Conservation (phyloP, 352 stramenopile genomes). For the Phytophthora chlamydospora region DNA sequence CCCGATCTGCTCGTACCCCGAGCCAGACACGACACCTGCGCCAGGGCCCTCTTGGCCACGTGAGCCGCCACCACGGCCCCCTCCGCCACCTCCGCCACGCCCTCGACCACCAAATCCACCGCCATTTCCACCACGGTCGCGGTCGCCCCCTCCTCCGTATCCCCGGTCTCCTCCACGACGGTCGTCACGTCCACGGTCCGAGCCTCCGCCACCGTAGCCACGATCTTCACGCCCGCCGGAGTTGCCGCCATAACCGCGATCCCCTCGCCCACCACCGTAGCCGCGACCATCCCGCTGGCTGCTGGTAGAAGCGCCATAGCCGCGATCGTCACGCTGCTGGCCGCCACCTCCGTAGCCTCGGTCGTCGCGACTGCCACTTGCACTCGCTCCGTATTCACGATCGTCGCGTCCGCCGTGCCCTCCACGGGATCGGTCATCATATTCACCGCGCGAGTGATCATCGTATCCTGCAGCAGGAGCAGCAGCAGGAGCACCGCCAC, state of each 20-base stretch:
- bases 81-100: slow-evolving; percentile 11
- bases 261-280: slow-evolving; percentile 25
- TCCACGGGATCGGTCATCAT: slow-evolving; percentile 26
- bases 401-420: slow-evolving; percentile 27
- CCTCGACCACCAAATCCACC: slow-evolving; percentile 10
- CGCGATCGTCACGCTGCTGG: slow-evolving; percentile 5
- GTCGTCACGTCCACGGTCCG: no score
- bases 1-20: slow-evolving; percentile 58
- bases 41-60: slow-evolving; percentile 38
- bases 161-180: slow-evolving; percentile 6
- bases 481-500: neutral
- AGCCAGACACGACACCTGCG: slow-evolving; percentile 38
- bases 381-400: slow-evolving; percentile 11
- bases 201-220: neutral
- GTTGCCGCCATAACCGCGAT: slow-evolving; percentile 11
- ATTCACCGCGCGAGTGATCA: slow-evolving; percentile 4
- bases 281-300: slow-evolving; percentile 20
- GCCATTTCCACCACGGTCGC: slow-evolving; percentile 10
- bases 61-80: slow-evolving; percentile 26
- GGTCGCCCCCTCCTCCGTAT: slow-evolving; percentile 15
- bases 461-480: no score
- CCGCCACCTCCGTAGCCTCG: slow-evolving; percentile 16
- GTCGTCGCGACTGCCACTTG: slow-evolving; percentile 16
- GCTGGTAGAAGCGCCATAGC: slow-evolving; percentile 2
- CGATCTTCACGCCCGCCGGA: slow-evolving; percentile 9